Evolutionary conservation across 768 basidiomycete genomes (phyloP).

Genomic region (Leccinellum rugosiceps): DNA sequence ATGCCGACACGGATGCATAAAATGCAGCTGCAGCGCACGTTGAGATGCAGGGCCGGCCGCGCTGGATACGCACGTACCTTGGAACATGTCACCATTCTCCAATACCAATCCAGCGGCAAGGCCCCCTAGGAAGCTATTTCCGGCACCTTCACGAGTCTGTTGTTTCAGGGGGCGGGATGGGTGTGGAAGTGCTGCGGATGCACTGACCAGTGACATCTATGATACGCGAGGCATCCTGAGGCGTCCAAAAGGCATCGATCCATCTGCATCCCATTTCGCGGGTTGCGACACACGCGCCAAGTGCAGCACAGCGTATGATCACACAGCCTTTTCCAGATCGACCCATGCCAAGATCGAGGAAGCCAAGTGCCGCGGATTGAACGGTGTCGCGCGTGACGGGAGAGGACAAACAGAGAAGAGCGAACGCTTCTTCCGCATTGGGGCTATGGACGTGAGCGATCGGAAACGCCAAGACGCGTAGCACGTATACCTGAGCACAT

Average conservation of each 20-base stretch:
- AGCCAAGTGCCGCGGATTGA: constrained; percentile 61
- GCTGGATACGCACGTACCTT: constrained; percentile 47
- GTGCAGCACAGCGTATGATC: constrained; percentile 68
- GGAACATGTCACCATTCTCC: constrained; percentile 53
- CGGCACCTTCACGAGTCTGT: constrained; percentile 58
- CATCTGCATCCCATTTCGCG: constrained; percentile 45
- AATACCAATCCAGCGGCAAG: constrained; percentile 68
- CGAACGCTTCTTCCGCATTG: constrained; percentile 81
- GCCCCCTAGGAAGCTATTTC: constrained; percentile 86
- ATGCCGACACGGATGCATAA: constrained; percentile 80
- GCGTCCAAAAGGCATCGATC: constrained; percentile 74
- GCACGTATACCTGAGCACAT: constrained; percentile 60
- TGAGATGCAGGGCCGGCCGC: constrained; percentile 12
- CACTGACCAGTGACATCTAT: constrained; percentile 77
- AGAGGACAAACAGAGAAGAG: constrained; percentile 54
- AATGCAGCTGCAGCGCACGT: constrained; percentile 48
- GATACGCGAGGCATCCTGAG: constrained; percentile 45
- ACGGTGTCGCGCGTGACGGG: constrained; percentile 45
- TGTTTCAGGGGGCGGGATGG: constrained; percentile 1
- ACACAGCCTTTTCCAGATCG: constrained; percentile 50
- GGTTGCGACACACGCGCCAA: constrained; percentile 68
- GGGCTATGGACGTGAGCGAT: constrained; percentile 46
- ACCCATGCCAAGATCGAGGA: constrained; percentile 62
- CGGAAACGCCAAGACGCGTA: neutral
- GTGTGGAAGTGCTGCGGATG: constrained; percentile 1